These are phyloP conservation scores for Fusarium tupiense DNA, from an alignment of 2,329 filamentous ascomycete species.

Conservation along the genomic window DNA sequence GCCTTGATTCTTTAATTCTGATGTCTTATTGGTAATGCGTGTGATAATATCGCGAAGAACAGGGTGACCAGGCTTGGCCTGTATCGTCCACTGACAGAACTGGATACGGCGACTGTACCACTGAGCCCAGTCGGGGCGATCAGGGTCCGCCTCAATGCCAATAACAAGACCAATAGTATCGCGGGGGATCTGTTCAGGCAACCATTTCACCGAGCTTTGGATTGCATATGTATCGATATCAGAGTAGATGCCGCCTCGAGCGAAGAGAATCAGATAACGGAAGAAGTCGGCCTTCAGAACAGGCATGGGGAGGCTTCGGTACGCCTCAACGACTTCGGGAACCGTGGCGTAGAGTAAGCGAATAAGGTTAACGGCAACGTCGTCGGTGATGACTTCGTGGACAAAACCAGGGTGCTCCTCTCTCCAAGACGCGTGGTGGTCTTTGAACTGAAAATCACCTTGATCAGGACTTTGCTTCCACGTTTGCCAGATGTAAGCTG, in stretches of 20 bases:
- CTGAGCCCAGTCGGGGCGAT: constrained; percentile 88
- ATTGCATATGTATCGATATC: constrained; percentile 93
- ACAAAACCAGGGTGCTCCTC: constrained; percentile 88
- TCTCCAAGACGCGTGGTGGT: constrained; percentile 90
- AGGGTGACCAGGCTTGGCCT: constrained; percentile 93
- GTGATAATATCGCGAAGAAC: constrained; percentile 88
- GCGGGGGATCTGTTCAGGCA: constrained; percentile 80
- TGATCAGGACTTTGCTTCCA: constrained; percentile 90
- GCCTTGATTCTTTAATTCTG: constrained; percentile 76
- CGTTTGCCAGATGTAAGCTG: constrained; percentile 99
- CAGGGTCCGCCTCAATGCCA: constrained; percentile 96
- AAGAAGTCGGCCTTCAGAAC: constrained; percentile 85
- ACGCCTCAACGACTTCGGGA: constrained; percentile 82
- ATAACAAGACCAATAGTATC: constrained; percentile 86
- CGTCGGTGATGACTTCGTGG: constrained; percentile 96
- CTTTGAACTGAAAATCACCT: constrained; percentile 80
- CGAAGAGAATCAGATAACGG: constrained; percentile 74
- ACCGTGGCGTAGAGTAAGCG: constrained; percentile 86
- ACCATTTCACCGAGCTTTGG: constrained; percentile 85
- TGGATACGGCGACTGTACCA: constrained; percentile 98
- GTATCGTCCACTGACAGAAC: constrained; percentile 99
- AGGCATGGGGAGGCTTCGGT: constrained; percentile 75
- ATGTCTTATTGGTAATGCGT: constrained; percentile 83
- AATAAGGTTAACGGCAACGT: constrained; percentile 82
- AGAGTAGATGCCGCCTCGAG: constrained; percentile 76